phyloP scores from a whole-genome alignment of 192 early-diverging fungal species.

The Thamnidium elegans region DNA sequence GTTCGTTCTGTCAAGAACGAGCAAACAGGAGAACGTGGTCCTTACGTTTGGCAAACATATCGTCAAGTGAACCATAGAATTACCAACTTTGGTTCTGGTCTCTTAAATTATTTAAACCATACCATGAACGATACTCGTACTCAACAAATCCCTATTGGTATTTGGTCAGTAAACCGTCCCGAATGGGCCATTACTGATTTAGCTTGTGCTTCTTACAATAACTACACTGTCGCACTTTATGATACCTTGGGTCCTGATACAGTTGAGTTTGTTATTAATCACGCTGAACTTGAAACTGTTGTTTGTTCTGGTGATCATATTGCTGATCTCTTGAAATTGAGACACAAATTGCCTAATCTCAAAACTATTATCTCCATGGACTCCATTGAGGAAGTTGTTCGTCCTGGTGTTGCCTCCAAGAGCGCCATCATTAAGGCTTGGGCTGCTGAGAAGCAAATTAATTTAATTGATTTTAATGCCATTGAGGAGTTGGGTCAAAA shows the following conservation, averaged over 20 bases:
- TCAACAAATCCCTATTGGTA: slow-evolving; percentile 45
- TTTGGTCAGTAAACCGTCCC: slow-evolving; percentile 74
- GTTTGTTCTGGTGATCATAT: slow-evolving; percentile 60
- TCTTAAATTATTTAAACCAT: slow-evolving; percentile 58
- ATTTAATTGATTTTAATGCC: slow-evolving; percentile 54
- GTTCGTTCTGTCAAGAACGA: slow-evolving; percentile 56
- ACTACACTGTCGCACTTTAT: slow-evolving; percentile 77
- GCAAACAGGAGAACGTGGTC: slow-evolving; percentile 58
- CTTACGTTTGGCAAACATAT: slow-evolving; percentile 73
- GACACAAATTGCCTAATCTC: slow-evolving; percentile 60
- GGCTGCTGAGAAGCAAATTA: slow-evolving; percentile 61
- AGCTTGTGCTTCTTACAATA: slow-evolving; percentile 60
- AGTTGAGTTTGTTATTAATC: slow-evolving; percentile 83
- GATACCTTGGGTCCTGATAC: slow-evolving; percentile 87
- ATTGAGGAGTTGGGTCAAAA: slow-evolving; percentile 62
- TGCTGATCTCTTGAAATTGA: slow-evolving; percentile 47
- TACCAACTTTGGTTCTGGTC: slow-evolving; percentile 66
- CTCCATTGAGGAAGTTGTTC: slow-evolving; percentile 43
- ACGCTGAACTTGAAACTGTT: slow-evolving; percentile 72
- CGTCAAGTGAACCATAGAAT: slow-evolving; percentile 57
- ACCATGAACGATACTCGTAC: slow-evolving; percentile 27
- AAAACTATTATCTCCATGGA: slow-evolving; percentile 81
- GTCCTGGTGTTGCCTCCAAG: slow-evolving; percentile 25
- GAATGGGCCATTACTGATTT: slow-evolving; percentile 76
- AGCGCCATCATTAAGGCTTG: slow-evolving; percentile 49